Conservation (phyloP, 176 grass and related monocot genomes). For the Hordeum marinum region DNA sequence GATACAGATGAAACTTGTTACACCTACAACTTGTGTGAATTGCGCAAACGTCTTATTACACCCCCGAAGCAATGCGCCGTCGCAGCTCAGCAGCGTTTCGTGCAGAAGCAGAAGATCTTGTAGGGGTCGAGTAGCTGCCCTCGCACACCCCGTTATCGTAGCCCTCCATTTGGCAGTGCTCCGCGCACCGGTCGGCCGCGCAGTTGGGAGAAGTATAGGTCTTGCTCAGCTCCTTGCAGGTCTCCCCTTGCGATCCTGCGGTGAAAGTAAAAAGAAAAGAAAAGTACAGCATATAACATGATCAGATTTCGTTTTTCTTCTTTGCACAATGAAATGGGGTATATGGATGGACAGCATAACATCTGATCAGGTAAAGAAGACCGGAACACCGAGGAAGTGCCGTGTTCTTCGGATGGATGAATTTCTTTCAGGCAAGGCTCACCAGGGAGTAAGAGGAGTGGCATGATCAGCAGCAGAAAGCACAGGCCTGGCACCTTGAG, state of each 20-base stretch:
- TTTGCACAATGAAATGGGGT: background rate
- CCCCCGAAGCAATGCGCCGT: no score
- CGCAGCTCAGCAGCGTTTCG: background rate
- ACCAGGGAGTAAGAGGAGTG: background rate
- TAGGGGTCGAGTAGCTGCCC: background rate
- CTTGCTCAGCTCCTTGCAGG: background rate
- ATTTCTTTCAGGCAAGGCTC: background rate
- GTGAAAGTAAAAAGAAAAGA: background rate
- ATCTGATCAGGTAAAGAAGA: no score
- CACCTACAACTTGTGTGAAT: no score
- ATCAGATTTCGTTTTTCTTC: background rate
- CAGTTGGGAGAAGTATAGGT: background rate
- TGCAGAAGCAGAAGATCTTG: background rate
- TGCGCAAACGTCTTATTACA: no score
- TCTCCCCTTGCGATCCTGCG: background rate
- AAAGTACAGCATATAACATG: background rate
- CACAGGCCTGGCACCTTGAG: background rate
- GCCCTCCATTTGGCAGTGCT: background rate
- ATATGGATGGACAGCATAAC: no score
- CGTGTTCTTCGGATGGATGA: no score
- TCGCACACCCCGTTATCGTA: background rate
- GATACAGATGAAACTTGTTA: background rate
- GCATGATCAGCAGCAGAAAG: constrained; percentile 19
- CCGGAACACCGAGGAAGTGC: no score
- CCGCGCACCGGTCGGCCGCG: background rate